phyloP scores from a whole-genome alignment of 1,284 basidiomycete genomes.

The Apiotrichum gamsii region DNA sequence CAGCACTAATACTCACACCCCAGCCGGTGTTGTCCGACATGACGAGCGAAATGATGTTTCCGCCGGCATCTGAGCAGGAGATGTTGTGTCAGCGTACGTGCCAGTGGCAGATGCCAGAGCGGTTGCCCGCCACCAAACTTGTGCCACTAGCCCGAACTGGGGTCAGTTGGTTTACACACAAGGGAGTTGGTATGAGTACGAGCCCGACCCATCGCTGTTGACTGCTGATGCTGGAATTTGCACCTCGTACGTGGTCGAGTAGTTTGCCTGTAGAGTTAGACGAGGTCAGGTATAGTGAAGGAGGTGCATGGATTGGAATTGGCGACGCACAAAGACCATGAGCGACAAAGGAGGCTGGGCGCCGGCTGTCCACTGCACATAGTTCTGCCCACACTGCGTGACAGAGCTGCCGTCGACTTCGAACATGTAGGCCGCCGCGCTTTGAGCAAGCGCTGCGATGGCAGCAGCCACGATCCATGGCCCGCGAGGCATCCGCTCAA shows the following conservation, averaged over 20 bases:
- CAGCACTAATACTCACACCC: constrained; percentile 25
- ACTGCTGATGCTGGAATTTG: constrained; percentile 9
- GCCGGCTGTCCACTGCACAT: constrained; percentile 28
- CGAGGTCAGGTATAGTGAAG: too few relatives aligned
- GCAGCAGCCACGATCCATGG: too few relatives aligned
- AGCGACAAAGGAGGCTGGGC: constrained; percentile 26
- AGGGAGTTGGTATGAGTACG: constrained; percentile 28
- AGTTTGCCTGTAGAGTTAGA: constrained; percentile 18
- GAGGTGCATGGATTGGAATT: background rate
- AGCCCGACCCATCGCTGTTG: constrained; percentile 15
- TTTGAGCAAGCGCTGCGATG: background rate
- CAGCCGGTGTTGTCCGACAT: constrained; percentile 40
- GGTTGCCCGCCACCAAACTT: too few relatives aligned
- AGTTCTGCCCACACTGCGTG: constrained; percentile 23
- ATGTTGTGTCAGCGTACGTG: too few relatives aligned
- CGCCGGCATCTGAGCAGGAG: constrained; percentile 27
- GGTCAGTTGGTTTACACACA: constrained; percentile 33
- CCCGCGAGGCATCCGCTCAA: too few relatives aligned
- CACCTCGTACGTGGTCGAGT: constrained; percentile 9
- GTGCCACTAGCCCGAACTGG: too few relatives aligned
- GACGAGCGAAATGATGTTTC: constrained; percentile 29
- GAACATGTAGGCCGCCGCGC: constrained; percentile 25
- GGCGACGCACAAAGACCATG: constrained; percentile 27
- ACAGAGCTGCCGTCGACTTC: constrained; percentile 13
- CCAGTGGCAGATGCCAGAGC: too few relatives aligned